Percentiles rank a stretch among this genome's conserved stretches.
Conservation (phyloP, 2,329 filamentous ascomycete species). For the Ceratocystis ficicola region DNA sequence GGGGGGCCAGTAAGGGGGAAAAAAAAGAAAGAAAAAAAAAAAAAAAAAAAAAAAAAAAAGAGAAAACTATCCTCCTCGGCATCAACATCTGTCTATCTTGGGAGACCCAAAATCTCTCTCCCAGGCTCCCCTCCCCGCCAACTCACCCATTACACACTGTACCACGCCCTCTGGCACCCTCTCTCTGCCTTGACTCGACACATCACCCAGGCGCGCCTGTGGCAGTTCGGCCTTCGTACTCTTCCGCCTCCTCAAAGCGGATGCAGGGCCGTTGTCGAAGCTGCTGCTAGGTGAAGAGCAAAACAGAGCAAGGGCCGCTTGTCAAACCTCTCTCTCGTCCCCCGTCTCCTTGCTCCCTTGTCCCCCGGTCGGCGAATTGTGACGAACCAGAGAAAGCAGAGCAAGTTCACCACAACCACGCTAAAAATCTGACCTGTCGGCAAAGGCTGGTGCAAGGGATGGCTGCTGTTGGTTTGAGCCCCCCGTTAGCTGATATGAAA, state of each 20-base stretch:
- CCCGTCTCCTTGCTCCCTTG: neutral
- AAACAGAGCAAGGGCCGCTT: neutral
- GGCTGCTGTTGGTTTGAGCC: neutral
- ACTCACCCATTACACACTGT: neutral
- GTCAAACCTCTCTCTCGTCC: neutral
- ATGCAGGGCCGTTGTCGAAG: neutral
- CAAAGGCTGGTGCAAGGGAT: neutral
- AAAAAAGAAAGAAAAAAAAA: too few relatives aligned
- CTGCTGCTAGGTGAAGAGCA: neutral
- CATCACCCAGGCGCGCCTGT: neutral
- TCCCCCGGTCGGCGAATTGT: neutral
- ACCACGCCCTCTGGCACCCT: too few relatives aligned
- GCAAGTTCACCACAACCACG: neutral
- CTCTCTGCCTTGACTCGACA: neutral
- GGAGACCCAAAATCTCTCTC: neutral
- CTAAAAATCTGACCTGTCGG: slow-evolving; percentile 3
- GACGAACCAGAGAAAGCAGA: neutral
- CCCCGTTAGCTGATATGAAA: neutral
- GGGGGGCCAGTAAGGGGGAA: too few relatives aligned
- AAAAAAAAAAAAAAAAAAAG: neutral
- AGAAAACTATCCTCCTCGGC: neutral
- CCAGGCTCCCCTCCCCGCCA: too few relatives aligned
- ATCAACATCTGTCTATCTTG: neutral
- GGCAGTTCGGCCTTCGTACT: neutral
- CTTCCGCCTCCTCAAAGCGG: neutral